Percentiles rank a stretch among this genome's conserved stretches.
Conservation (phyloP, 2,329 filamentous ascomycete genomes). For the Botryotinia convoluta region DNA sequence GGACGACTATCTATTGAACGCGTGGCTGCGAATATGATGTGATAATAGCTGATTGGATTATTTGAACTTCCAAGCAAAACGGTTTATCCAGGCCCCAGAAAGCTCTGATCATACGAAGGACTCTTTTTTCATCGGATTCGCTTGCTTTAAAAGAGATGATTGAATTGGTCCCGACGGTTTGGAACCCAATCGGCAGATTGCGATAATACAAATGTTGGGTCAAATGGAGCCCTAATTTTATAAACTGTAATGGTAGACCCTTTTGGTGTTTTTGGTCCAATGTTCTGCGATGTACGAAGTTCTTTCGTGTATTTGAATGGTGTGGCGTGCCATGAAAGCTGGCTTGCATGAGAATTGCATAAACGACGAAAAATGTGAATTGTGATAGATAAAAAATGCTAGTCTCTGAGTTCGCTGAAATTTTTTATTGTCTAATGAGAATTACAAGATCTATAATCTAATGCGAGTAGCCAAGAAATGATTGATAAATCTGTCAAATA, state of each 20-base stretch:
- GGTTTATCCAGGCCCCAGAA: background rate
- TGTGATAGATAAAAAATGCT: background rate
- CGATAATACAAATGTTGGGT: background rate
- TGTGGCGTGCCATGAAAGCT: background rate
- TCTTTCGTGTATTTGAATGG: background rate
- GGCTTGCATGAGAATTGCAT: background rate
- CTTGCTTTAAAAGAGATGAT: background rate
- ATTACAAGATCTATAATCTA: background rate
- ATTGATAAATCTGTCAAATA: background rate
- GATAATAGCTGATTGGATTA: background rate
- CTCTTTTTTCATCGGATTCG: background rate
- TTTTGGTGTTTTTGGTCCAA: background rate
- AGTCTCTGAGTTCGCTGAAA: background rate
- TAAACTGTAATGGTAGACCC: background rate
- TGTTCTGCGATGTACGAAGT: background rate
- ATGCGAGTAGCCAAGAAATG: background rate
- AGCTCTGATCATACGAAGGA: background rate
- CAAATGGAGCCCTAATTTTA: background rate
- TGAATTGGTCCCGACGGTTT: background rate
- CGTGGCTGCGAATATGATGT: background rate
- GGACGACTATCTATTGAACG: background rate
- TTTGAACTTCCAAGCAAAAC: background rate
- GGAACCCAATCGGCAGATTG: conserved; percentile 8
- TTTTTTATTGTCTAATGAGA: background rate
- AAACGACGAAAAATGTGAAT: background rate